These are phyloP conservation scores for Syncephalastrum contaminatum DNA, from an alignment of 371 early-diverging fungal genomes.

Conservation along the genomic window DNA sequence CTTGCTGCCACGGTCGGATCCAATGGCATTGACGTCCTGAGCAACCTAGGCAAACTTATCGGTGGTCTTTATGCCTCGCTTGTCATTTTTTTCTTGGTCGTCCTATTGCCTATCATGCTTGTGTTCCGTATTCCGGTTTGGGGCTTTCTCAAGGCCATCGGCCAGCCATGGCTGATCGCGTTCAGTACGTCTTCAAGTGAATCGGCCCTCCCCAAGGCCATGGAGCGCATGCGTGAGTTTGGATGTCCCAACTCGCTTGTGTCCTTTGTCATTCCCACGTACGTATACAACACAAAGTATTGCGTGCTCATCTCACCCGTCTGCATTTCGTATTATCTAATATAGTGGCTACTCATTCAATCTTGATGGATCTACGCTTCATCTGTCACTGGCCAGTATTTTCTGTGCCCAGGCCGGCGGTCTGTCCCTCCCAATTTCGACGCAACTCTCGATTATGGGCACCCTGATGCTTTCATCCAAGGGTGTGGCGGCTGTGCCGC, in stretches of 20 bases:
- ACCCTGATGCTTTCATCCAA: conserved; percentile 76
- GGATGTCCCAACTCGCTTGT: conserved; percentile 74
- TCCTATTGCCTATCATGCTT: conserved; percentile 67
- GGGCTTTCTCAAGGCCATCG: conserved; percentile 55
- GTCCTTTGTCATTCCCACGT: conserved; percentile 71
- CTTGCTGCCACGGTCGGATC: conserved; percentile 67
- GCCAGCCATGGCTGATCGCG: conserved; percentile 74
- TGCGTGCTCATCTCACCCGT: background rate
- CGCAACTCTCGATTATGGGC: conserved; percentile 73
- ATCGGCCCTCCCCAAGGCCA: conserved; percentile 75
- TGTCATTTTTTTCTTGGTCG: conserved; percentile 56
- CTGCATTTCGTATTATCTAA: background rate
- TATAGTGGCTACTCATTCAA: conserved; percentile 82
- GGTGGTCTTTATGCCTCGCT: conserved; percentile 66
- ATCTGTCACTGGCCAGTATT: conserved; percentile 65
- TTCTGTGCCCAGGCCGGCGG: conserved; percentile 71
- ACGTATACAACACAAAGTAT: background rate
- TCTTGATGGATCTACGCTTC: conserved; percentile 80
- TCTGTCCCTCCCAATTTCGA: conserved; percentile 51
- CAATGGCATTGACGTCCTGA: conserved; percentile 67
- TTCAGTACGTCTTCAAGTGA: conserved; percentile 86
- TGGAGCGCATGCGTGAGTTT: conserved; percentile 72
- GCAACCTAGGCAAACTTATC: conserved; percentile 68
- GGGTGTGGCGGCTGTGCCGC: conserved; percentile 82
- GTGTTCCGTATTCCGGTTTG: conserved; percentile 55